A percentile compares a stretch with the other conserved stretches of the same genome.
Conservation (phyloP, 257 asterid species). For the Solanum appendiculatum region DNA sequence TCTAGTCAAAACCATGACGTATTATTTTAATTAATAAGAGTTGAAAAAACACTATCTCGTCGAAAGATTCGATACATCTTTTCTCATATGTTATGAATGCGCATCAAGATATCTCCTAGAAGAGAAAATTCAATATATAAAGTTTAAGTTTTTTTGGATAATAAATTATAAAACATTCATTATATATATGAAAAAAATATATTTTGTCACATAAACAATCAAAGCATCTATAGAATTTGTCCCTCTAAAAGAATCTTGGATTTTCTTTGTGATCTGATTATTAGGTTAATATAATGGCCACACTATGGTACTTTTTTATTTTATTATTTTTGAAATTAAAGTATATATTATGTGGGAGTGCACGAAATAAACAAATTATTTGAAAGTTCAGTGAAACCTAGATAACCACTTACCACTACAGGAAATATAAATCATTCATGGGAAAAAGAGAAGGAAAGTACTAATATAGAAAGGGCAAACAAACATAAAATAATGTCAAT, state of each 20-base stretch:
- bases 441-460: background rate
- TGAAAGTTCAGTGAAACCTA: background rate
- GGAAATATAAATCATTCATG: background rate
- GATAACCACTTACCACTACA: background rate
- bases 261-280: background rate
- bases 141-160: no score
- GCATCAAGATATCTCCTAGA: background rate
- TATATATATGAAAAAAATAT: no score
- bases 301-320: background rate
- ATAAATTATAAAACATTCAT: background rate
- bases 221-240: background rate
- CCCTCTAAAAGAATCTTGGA: background rate
- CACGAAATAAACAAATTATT: background rate
- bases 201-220: no score
- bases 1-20: background rate
- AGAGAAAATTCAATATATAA: background rate
- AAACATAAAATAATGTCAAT: background rate
- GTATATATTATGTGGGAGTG: background rate
- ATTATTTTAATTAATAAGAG: background rate
- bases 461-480: background rate
- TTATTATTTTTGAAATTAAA: background rate
- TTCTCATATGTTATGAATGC: background rate
- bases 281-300: background rate
- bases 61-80: background rate
- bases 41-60: background rate